Evolutionary conservation across 2,329 filamentous ascomycete genomes (phyloP), one percentile per base, ranked within the genome.

Genomic region (Talaromyces sp.): DNA sequence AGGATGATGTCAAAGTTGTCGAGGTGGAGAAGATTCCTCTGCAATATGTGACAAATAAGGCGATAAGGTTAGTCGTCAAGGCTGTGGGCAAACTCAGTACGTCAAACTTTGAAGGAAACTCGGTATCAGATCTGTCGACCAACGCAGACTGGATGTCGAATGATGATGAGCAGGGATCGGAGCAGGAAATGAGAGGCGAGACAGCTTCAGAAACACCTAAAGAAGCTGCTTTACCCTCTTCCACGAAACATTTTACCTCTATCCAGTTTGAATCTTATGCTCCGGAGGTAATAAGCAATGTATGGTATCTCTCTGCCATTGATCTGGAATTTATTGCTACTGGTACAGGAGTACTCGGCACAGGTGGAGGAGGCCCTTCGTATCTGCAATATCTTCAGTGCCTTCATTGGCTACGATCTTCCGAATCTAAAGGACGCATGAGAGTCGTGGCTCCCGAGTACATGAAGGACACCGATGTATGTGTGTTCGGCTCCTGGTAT

Each of bases 361-460:
- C 70, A 8, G 74, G 74, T 11, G 73, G 74, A 13, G 73, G 74
- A n/a, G 74, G 73, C 2, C 70, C 74, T 39, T 69, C 75, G 10
- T 76, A 76, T 60, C 66, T 72, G n/a, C 75, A 79, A 57, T 80
- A 77, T 28, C 67, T 81, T 36, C 76, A 79, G 60, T 69, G 73
- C 10, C 62, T 79, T 17, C 66, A 75, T 25, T 66, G 67, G 5
- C 64, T 78, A 9, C 65, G 70, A n/a, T 73, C 69, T 19, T 33
- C 55, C 1, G 51, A 58, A n/a, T 52, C 59, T 0, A 15, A 67
- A 65, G 72, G 50, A 69, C 70, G 53, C 13, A 55, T 58, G 50
- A 39, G 50, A 40, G 46, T 61, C 28, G 56, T 61, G 25, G 43
- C 53, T 19, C 41, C 59, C 2, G 51, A 53, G 17, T 52, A 55